Conservation (phyloP, 116 monocot genomes). For the Phalaenopsis hybrid region DNA sequence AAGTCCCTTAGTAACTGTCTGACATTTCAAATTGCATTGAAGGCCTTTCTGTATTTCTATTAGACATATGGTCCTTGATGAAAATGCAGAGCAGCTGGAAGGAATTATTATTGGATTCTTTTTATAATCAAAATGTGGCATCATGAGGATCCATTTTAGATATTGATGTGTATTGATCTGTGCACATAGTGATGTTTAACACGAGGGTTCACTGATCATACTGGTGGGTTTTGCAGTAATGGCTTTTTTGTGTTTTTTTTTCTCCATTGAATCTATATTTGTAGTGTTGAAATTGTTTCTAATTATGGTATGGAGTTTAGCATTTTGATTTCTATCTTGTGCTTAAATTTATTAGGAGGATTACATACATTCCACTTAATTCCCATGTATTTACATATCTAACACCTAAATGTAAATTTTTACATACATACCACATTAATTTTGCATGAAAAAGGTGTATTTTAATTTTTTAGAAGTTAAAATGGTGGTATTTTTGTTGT, state of each 20-base stretch:
- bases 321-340: background rate
- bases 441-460: no score
- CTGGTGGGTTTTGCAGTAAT: background rate
- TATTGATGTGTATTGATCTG: background rate
- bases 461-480: no score
- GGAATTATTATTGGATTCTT: background rate
- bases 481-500: no score
- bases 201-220: background rate
- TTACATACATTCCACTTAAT: no score
- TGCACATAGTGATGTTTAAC: no score
- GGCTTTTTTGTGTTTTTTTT: background rate
- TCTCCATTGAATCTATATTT: background rate
- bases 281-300: constrained; percentile 1
- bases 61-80: background rate
- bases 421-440: no score
- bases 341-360: background rate
- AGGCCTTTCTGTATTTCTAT: background rate
- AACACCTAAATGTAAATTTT: no score
- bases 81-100: background rate
- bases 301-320: background rate
- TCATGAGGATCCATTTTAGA: background rate
- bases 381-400: no score
- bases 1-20: background rate
- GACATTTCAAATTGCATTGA: background rate
- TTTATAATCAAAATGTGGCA: background rate